phyloP scores from a whole-genome alignment of 2,329 filamentous ascomycete species.

The Xylariaceae sp. region DNA sequence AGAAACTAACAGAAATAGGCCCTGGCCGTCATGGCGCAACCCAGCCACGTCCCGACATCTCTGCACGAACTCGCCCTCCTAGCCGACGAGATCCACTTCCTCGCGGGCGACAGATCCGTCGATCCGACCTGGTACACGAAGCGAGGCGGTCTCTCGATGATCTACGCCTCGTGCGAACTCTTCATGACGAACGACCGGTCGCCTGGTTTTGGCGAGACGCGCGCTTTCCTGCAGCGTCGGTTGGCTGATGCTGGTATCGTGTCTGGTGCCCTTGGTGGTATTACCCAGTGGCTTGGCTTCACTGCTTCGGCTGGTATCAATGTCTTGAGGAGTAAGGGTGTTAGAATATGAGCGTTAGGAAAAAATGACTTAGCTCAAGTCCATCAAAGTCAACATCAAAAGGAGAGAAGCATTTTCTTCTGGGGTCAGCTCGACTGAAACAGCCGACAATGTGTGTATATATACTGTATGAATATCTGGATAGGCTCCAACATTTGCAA shows the following conservation, averaged over 20 bases:
- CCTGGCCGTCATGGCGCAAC: conserved; percentile 83
- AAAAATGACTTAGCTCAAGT: no score
- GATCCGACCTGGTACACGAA: conserved; percentile 83
- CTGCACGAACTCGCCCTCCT: conserved; percentile 74
- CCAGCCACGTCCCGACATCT: conserved; percentile 68
- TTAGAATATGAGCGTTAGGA: conserved; percentile 56
- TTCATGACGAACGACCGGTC: conserved; percentile 91
- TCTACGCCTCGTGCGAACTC: conserved; percentile 71
- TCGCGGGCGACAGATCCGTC: conserved; percentile 75
- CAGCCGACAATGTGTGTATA: not conserved
- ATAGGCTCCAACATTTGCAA: not conserved
- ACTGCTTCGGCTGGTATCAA: conserved; percentile 73
- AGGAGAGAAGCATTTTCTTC: no score
- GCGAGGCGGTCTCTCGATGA: conserved; percentile 50
- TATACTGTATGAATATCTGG: conserved; percentile 8
- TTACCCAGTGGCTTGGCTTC: conserved; percentile 77
- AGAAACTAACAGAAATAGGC: conserved; percentile 48
- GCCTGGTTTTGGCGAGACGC: conserved; percentile 67
- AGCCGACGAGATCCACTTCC: conserved; percentile 87
- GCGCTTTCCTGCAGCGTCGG: conserved; percentile 70
- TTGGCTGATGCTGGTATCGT: conserved; percentile 63
- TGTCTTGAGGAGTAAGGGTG: conserved; percentile 79
- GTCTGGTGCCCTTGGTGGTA: conserved; percentile 55
- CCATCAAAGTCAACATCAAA: no score
- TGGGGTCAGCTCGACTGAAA: not conserved